A percentile compares a stretch with the other conserved stretches of the same genome.
phyloP scores from a whole-genome alignment of 1,139 yeast species.

The Pichia sp. region DNA sequence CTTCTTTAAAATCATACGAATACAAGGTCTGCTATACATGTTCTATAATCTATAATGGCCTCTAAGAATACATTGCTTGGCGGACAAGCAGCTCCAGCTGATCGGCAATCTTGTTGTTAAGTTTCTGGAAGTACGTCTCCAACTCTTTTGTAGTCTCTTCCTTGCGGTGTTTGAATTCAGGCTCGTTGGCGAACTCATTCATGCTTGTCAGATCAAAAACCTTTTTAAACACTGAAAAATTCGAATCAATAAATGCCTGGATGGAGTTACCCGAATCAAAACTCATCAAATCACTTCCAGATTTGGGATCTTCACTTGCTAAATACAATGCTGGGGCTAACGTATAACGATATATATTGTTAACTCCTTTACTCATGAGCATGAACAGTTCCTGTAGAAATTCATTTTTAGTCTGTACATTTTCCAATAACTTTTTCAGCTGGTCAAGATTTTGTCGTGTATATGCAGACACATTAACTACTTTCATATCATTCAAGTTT shows the following conservation, averaged over 20 bases:
- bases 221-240: slow-evolving; percentile 1
- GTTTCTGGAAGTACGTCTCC: neutral
- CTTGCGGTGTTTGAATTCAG: too few species aligned
- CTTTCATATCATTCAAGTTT: neutral
- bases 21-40: too few species aligned
- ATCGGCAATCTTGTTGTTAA: neutral
- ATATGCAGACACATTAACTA: neutral
- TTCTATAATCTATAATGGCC: too few species aligned
- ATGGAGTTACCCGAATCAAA: slow-evolving; percentile 5
- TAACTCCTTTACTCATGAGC: slow-evolving; percentile 3
- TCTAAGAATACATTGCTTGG: too few species aligned
- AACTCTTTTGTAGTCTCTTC: too few species aligned
- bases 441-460: neutral
- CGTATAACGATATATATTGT: slow-evolving; percentile 8
- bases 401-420: slow-evolving; percentile 4
- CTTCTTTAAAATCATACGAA: too few species aligned
- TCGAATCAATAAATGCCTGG: slow-evolving; percentile 9
- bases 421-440: neutral
- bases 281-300: neutral
- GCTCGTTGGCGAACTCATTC: neutral
- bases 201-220: neutral
- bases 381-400: slow-evolving; percentile 5
- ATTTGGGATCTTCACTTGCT: neutral
- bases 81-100: neutral
- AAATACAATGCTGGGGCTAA: slow-evolving; percentile 10